Evolutionary conservation across 345 rosid genomes (phyloP).

Genomic region (Raphanus raphanistrum): DNA sequence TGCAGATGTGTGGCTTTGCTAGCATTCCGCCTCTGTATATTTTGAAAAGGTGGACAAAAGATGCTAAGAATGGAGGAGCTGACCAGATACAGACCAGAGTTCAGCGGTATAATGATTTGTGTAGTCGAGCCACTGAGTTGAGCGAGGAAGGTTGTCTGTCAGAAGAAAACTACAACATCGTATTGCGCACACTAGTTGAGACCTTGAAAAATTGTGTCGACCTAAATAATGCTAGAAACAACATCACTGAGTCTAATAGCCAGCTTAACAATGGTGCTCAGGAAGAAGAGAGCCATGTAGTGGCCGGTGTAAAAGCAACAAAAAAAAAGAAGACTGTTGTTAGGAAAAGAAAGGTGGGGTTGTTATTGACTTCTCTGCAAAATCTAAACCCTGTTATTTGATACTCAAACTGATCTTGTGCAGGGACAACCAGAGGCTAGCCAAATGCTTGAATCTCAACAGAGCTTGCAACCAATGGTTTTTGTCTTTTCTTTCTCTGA

Average conservation of each 20-base stretch:
- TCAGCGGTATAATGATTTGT: slow-evolving; percentile 56
- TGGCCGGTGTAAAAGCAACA: slow-evolving; percentile 42
- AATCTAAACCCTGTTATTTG: background rate
- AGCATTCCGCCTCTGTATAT: slow-evolving; percentile 56
- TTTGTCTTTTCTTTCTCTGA: slow-evolving; percentile 19
- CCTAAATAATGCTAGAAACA: slow-evolving; percentile 47
- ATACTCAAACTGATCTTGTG: slow-evolving; percentile 21
- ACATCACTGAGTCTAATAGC: slow-evolving; percentile 40
- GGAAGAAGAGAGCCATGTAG: slow-evolving; percentile 47
- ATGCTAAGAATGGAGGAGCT: slow-evolving; percentile 48
- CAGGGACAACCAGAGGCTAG: slow-evolving; percentile 53
- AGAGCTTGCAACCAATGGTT: slow-evolving; percentile 55
- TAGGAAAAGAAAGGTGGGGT: slow-evolving; percentile 58
- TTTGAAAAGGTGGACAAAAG: slow-evolving; percentile 70
- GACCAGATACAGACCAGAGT: slow-evolving; percentile 47
- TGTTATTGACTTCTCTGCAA: background rate
- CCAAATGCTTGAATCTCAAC: slow-evolving; percentile 49
- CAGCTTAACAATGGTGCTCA: slow-evolving; percentile 37
- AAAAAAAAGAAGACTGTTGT: slow-evolving; percentile 54
- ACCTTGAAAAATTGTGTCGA: slow-evolving; percentile 55
- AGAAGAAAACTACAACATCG: slow-evolving; percentile 49
- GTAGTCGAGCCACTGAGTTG: slow-evolving; percentile 47
- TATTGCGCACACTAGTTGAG: slow-evolving; percentile 47
- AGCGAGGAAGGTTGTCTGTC: slow-evolving; percentile 54
- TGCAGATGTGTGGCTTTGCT: slow-evolving; percentile 64